phyloP scores from a whole-genome alignment of 2,329 filamentous ascomycete genomes.

The Myriangium duriaei region DNA sequence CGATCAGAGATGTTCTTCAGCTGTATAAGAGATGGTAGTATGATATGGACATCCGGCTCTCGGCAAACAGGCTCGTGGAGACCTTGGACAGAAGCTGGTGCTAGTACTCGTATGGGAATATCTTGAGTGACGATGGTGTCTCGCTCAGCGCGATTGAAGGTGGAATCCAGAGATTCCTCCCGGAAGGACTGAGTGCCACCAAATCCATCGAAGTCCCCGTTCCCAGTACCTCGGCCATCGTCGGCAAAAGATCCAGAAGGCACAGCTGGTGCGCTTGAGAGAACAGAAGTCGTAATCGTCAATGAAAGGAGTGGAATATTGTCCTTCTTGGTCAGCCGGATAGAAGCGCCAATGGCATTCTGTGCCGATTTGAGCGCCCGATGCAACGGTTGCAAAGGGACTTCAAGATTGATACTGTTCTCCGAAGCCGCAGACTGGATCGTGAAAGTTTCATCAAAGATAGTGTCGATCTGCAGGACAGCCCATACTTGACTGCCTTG shows the following conservation, averaged over 20 bases:
- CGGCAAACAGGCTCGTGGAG: slow-evolving; percentile 84
- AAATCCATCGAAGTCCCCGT: slow-evolving; percentile 7
- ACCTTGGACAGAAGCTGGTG: slow-evolving; percentile 72
- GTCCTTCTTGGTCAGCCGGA: slow-evolving; percentile 88
- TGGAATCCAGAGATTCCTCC: slow-evolving; percentile 16
- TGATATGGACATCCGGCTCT: slow-evolving; percentile 88
- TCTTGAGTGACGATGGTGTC: slow-evolving; percentile 93
- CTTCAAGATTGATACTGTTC: slow-evolving; percentile 93
- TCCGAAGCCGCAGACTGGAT: slow-evolving; percentile 70
- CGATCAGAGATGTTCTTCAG: slow-evolving; percentile 90
- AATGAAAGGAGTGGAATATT: slow-evolving; percentile 75
- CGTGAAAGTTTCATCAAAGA: slow-evolving; percentile 66
- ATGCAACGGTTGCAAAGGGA: slow-evolving; percentile 76
- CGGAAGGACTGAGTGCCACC: slow-evolving; percentile 12
- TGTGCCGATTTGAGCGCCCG: slow-evolving; percentile 83
- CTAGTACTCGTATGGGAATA: slow-evolving; percentile 84
- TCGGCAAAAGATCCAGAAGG: not conserved
- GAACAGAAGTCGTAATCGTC: slow-evolving; percentile 70
- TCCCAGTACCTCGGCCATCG: slow-evolving; percentile 3
- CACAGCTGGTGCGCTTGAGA: slow-evolving; percentile 33
- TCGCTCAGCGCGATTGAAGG: slow-evolving; percentile 49
- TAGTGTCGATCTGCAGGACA: slow-evolving; percentile 46
- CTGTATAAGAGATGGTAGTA: slow-evolving; percentile 73
- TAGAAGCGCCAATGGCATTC: slow-evolving; percentile 65
- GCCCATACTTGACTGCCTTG: slow-evolving; percentile 92